Conservation (phyloP, 139 green algal genomes). For the Coccomyxa sp. region DNA sequence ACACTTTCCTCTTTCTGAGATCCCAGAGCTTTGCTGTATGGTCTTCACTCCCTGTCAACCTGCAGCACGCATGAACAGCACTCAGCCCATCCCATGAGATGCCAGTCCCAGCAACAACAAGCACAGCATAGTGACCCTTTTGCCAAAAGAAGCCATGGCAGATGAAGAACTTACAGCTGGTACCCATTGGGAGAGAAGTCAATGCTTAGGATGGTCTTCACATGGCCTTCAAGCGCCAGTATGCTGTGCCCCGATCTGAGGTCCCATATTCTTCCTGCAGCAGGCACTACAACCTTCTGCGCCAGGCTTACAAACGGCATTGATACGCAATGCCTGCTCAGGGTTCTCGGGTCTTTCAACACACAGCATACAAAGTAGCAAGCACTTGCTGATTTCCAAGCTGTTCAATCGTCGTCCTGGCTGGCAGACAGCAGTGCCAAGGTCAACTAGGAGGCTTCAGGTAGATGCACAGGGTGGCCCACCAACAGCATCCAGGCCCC, state of each 20-base stretch:
- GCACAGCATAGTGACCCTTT: no score
- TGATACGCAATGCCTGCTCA: no score
- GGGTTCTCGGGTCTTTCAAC: no score
- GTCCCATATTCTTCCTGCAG: constrained; percentile 85
- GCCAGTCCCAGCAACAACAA: neutral
- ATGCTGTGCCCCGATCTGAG: constrained; percentile 82
- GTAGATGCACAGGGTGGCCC: constrained; percentile 2
- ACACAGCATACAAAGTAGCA: no score
- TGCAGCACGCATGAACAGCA: no score
- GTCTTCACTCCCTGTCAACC: constrained; percentile 68
- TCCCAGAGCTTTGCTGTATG: constrained; percentile 85
- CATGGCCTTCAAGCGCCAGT: constrained; percentile 80
- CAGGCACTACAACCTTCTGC: no score
- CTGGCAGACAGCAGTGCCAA: no score
- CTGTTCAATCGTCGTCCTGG: no score
- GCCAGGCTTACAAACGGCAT: no score
- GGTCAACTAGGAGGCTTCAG: no score
- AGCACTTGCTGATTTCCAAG: no score
- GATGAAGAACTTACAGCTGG: constrained; percentile 26
- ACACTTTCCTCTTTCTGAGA: constrained; percentile 64
- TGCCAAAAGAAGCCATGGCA: neutral
- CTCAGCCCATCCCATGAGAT: no score
- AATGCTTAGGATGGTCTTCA: constrained; percentile 78
- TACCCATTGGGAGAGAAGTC: constrained; percentile 90
- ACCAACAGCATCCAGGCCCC: constrained; percentile 77